Evolutionary conservation across 495 filamentous ascomycete species (phyloP).

Genomic region (Trichoderma erinaceum): DNA sequence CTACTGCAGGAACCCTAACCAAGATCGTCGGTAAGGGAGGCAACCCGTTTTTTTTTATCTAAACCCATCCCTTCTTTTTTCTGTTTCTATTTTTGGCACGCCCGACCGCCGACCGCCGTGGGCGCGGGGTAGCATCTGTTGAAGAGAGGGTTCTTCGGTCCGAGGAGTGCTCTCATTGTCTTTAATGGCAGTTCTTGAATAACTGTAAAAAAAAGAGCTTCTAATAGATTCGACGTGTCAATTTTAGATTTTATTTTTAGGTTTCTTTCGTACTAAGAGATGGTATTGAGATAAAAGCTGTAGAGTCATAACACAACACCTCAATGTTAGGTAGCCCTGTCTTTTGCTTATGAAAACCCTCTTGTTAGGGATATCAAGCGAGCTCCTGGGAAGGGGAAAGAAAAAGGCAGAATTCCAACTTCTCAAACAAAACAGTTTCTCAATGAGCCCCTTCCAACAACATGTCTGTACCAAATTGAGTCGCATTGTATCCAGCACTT

Average conservation of each 20-base stretch:
- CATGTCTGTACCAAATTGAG: neutral
- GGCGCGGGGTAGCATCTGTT: neutral
- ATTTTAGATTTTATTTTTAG: neutral
- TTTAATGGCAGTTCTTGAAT: neutral
- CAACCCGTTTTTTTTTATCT: neutral
- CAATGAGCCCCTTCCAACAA: no score
- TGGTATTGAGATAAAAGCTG: neutral
- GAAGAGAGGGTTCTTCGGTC: neutral
- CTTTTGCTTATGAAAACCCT: neutral
- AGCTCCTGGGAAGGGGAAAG: neutral
- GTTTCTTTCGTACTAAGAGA: neutral
- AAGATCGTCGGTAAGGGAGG: neutral
- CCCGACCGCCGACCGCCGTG: neutral
- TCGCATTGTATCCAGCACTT: neutral
- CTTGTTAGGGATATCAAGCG: neutral
- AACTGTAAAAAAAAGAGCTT: neutral
- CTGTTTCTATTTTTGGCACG: slow-evolving; percentile 1
- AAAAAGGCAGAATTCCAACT: neutral
- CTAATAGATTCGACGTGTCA: neutral
- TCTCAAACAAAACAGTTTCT: neutral
- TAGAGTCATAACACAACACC: neutral
- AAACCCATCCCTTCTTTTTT: neutral
- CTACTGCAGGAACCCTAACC: neutral
- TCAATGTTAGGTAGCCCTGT: neutral
- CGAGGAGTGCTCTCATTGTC: neutral